These are phyloP conservation scores for Boletus sp. DNA, from an alignment of 1,284 basidiomycete species.

Conservation along the genomic window DNA sequence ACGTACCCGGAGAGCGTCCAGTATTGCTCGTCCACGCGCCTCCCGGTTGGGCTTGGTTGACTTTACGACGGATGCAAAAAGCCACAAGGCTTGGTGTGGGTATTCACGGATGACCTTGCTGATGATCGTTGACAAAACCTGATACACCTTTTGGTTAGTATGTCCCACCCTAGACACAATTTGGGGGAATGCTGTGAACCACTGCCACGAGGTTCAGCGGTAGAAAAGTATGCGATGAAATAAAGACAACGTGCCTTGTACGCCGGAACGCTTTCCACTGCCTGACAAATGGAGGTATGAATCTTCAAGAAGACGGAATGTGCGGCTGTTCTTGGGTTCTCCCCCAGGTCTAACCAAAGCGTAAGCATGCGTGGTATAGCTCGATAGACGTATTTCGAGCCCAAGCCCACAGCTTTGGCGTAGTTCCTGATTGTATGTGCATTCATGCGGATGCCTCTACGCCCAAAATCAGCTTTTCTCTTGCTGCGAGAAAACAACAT, in stretches of 20 bases:
- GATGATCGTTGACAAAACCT: constrained; percentile 69
- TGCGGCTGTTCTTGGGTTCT: constrained; percentile 40
- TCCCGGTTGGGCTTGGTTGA: constrained; percentile 71
- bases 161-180: constrained; percentile 94
- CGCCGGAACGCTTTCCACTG: constrained; percentile 60
- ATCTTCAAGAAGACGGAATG: constrained; percentile 51
- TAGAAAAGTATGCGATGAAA: not conserved
- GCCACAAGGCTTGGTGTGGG: constrained; percentile 92
- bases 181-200: constrained; percentile 96
- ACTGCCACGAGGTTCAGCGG: constrained; percentile 47
- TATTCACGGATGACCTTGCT: constrained; percentile 73
- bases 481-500: not conserved
- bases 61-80: constrained; percentile 85
- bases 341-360: constrained; percentile 94
- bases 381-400: constrained; percentile 97
- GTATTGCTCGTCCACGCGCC: constrained; percentile 59
- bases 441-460: constrained; percentile 58
- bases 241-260: constrained; percentile 61
- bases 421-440: constrained; percentile 67
- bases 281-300: constrained; percentile 50
- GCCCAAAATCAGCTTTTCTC: constrained; percentile 1
- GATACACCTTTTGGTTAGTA: constrained; percentile 64
- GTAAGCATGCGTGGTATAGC: constrained; percentile 93
- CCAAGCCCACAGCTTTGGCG: constrained; percentile 70
- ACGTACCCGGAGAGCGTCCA: constrained; percentile 64